Evolutionary conservation across 192 early-diverging fungal genomes (phyloP).

Genomic region (Coemansia sp.): DNA sequence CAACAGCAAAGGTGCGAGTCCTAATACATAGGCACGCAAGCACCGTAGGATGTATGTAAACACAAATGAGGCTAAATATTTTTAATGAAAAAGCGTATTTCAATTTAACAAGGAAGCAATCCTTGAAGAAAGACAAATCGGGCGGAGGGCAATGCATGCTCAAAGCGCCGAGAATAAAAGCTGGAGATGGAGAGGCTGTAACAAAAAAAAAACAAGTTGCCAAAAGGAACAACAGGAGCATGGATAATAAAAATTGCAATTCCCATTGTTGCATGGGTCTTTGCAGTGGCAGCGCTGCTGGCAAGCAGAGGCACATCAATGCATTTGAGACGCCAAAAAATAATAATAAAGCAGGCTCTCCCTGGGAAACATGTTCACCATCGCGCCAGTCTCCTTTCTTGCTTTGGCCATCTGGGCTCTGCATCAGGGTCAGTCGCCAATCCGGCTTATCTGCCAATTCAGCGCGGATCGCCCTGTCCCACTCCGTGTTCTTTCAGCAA

Average conservation of each 20-base stretch:
- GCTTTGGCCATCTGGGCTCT: background rate
- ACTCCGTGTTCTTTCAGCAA: background rate
- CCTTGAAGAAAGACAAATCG: constrained; percentile 5
- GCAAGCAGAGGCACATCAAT: background rate
- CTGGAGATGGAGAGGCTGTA: background rate
- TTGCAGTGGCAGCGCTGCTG: constrained; percentile 27
- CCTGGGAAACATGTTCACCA: background rate
- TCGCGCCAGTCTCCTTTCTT: background rate
- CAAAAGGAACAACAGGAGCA: constrained; percentile 13
- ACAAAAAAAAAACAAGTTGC: constrained; percentile 11
- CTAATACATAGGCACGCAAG: background rate
- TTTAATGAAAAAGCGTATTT: constrained; percentile 6
- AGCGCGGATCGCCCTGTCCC: background rate
- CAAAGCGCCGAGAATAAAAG: background rate
- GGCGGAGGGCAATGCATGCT: constrained; percentile 4
- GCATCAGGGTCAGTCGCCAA: background rate
- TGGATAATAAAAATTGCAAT: constrained; percentile 39
- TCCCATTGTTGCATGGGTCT: constrained; percentile 38
- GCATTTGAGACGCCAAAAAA: background rate
- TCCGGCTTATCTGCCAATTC: background rate
- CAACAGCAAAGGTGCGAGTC: background rate
- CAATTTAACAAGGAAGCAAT: background rate
- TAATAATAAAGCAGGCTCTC: constrained; percentile 1
- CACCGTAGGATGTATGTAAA: background rate
- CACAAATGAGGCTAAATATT: background rate